A percentile compares a stretch with the other conserved stretches of the same genome.
Conservation (phyloP, 2,329 filamentous ascomycete species). For the Rosellinia necatrix region DNA sequence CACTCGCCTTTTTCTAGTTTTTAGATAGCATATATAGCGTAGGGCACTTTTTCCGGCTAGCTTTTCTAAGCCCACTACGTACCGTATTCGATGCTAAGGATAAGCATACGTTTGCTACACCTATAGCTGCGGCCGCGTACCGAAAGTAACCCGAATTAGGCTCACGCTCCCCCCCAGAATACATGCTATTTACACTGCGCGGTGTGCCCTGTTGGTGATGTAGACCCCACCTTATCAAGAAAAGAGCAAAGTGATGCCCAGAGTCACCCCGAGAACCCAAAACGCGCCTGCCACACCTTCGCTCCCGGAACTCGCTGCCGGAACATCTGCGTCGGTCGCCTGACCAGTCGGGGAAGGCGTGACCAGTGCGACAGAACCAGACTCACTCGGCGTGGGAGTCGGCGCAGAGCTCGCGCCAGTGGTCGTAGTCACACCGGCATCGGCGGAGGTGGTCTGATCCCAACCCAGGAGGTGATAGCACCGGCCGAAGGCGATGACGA, state of each 20-base stretch:
- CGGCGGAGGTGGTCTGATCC: background rate
- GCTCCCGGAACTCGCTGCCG: background rate
- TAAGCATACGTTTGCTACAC: too few relatives aligned
- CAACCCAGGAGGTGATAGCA: conserved; percentile 1
- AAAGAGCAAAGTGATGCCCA: background rate
- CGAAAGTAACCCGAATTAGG: too few relatives aligned
- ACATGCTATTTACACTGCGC: too few relatives aligned
- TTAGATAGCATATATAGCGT: too few relatives aligned
- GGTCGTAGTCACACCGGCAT: background rate
- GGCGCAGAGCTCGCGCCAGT: background rate
- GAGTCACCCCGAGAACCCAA: background rate
- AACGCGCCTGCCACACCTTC: background rate
- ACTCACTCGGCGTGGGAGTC: background rate
- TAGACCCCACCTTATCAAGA: background rate
- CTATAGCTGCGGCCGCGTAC: too few relatives aligned
- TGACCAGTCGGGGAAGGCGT: background rate
- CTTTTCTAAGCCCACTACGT: too few relatives aligned
- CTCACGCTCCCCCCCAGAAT: too few relatives aligned
- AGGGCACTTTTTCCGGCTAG: too few relatives aligned
- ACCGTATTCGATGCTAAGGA: too few relatives aligned
- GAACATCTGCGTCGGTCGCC: background rate
- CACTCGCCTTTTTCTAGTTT: too few relatives aligned
- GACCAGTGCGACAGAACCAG: background rate
- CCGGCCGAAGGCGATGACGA: conserved; percentile 3
- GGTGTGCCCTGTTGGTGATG: too few relatives aligned